These are phyloP conservation scores for Truncatella angustata DNA, from an alignment of 2,329 filamentous ascomycete species.

Conservation along the genomic window DNA sequence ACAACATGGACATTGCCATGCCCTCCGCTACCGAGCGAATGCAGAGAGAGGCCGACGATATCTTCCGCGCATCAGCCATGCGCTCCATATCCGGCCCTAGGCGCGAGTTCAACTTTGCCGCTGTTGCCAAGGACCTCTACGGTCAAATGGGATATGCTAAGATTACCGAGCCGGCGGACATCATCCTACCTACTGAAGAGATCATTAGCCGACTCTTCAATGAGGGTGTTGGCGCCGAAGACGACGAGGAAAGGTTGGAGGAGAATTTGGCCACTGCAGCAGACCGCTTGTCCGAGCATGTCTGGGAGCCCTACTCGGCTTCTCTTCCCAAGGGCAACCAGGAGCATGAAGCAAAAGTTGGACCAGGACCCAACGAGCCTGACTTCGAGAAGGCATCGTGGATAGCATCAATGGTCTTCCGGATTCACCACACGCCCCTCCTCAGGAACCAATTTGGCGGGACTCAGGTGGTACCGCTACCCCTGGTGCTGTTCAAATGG, in stretches of 20 bases:
- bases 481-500: conserved; percentile 82
- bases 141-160: conserved; percentile 53
- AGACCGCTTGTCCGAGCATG: conserved; percentile 43
- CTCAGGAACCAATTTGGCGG: conserved; percentile 34
- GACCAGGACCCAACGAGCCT: conserved; percentile 59
- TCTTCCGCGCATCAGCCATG: conserved; percentile 52
- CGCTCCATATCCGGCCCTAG: conserved; percentile 37
- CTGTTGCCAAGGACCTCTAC: conserved; percentile 71
- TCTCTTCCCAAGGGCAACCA: conserved; percentile 46
- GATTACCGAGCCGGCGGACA: conserved; percentile 66
- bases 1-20: conserved; percentile 53
- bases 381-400: conserved; percentile 75
- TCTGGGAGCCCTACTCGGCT: conserved; percentile 57
- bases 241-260: conserved; percentile 56
- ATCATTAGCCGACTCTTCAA: conserved; percentile 65
- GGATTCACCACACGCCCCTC: conserved; percentile 68
- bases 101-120: conserved; percentile 63
- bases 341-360: conserved; percentile 61
- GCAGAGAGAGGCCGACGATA: conserved; percentile 53
- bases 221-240: conserved; percentile 54
- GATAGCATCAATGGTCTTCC: conserved; percentile 74
- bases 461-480: conserved; percentile 54
- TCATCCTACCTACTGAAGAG: conserved; percentile 75
- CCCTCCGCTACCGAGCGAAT: conserved; percentile 54
- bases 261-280: conserved; percentile 54